Conservation (phyloP, 2,329 filamentous ascomycete genomes). For the Shiraia sp. region DNA sequence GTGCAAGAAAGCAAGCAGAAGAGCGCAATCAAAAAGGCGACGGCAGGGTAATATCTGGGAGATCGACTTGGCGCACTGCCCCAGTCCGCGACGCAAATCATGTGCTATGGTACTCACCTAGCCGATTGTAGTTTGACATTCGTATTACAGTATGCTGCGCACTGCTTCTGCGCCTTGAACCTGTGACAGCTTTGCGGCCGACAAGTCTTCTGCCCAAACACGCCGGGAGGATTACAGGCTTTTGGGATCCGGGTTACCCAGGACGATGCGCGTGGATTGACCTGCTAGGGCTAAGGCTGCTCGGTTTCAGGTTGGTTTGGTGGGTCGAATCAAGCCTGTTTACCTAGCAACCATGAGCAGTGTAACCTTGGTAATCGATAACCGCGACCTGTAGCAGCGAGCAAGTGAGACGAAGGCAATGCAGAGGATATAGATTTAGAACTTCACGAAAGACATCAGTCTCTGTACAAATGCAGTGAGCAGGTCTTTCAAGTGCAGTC, state of each 20-base stretch:
- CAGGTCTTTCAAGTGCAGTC: too few species aligned
- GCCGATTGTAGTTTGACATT: slow-evolving; percentile 44
- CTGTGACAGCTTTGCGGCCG: slow-evolving; percentile 20
- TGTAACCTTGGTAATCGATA: too few species aligned
- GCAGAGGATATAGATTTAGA: too few species aligned
- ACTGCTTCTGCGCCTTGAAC: slow-evolving; percentile 29
- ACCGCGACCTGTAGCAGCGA: too few species aligned
- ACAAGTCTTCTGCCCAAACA: slow-evolving; percentile 21
- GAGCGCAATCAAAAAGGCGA: too few species aligned
- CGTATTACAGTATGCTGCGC: slow-evolving; percentile 6
- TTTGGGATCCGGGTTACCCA: not conserved
- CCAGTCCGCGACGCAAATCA: slow-evolving; percentile 14
- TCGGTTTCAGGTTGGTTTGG: slow-evolving; percentile 38
- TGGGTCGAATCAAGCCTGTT: slow-evolving; percentile 29
- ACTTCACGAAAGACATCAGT: too few species aligned
- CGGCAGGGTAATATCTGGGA: not conserved
- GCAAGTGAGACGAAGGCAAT: too few species aligned
- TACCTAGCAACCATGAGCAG: too few species aligned
- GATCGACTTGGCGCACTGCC: slow-evolving; percentile 14
- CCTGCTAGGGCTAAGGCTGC: slow-evolving; percentile 23
- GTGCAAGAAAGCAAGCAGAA: slow-evolving; percentile 6
- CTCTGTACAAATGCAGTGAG: too few species aligned
- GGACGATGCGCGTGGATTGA: slow-evolving; percentile 24
- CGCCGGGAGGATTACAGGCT: slow-evolving; percentile 10
- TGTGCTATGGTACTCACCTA: slow-evolving; percentile 35